phyloP scores from a whole-genome alignment of 1,139 yeast genomes.

The Taphrina sp. region DNA sequence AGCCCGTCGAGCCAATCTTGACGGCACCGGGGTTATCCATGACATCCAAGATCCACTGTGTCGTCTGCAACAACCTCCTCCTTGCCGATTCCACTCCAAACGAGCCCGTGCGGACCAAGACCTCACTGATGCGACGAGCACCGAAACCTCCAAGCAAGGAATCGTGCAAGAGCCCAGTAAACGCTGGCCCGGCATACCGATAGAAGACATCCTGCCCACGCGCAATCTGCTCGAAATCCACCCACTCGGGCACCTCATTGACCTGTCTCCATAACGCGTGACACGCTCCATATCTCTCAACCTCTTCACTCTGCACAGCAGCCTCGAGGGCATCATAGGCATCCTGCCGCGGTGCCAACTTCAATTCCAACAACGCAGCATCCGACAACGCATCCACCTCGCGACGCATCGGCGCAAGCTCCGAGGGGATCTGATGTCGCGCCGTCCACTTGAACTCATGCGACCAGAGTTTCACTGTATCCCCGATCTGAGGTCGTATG shows the following conservation, averaged over 20 bases:
- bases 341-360: conserved; percentile 15
- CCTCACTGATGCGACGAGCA: conserved; percentile 26
- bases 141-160: conserved; percentile 31
- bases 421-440: conserved; percentile 12
- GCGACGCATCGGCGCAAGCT: conserved; percentile 18
- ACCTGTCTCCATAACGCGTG: conserved; percentile 14
- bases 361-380: conserved; percentile 15
- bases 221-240: conserved; percentile 29
- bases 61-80: conserved; percentile 27
- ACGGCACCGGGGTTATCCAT: conserved; percentile 28
- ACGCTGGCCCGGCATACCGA: conserved; percentile 27
- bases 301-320: conserved; percentile 1
- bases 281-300: conserved; percentile 2
- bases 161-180: conserved; percentile 25
- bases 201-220: conserved; percentile 32
- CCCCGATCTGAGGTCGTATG: conserved; percentile 14
- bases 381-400: conserved; percentile 17
- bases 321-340: conserved; percentile 18
- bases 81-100: conserved; percentile 31
- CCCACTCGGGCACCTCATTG: conserved; percentile 31
- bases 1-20: conserved; percentile 19
- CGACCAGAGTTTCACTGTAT: conserved; percentile 17
- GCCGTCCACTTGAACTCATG: conserved; percentile 17
- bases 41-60: conserved; percentile 27
- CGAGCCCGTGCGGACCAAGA: conserved; percentile 28